These are phyloP conservation scores for Phialemoniopsis sp. DNA, from an alignment of 2,329 filamentous ascomycete genomes.

Conservation along the genomic window DNA sequence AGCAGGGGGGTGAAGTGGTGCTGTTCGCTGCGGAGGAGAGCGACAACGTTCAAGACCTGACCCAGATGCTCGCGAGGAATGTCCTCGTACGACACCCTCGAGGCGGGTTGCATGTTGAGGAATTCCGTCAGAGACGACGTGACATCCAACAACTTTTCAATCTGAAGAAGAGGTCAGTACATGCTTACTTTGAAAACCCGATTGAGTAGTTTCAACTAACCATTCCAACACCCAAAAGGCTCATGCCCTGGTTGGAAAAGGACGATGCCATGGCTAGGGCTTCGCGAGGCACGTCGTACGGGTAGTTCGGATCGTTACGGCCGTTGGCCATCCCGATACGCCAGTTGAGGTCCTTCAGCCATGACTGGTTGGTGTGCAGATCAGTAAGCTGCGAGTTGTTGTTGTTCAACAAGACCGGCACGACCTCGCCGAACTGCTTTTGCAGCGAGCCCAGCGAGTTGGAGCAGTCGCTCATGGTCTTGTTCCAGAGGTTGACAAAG, in stretches of 20 bases:
- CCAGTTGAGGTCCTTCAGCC: constrained; percentile 62
- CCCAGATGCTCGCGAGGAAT: constrained; percentile 72
- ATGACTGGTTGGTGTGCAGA: constrained; percentile 56
- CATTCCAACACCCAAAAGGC: constrained; percentile 69
- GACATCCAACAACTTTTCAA: constrained; percentile 78
- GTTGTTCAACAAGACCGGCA: constrained; percentile 46
- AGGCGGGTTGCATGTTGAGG: constrained; percentile 59
- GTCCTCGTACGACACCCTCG: constrained; percentile 57
- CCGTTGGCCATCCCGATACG: constrained; percentile 51
- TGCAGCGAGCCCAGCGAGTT: constrained; percentile 52
- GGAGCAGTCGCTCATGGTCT: constrained; percentile 53
- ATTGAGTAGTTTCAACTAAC: constrained; percentile 38
- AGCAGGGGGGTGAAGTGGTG: constrained; percentile 75
- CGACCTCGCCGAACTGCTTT: constrained; percentile 55
- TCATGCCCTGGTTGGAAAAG: constrained; percentile 69
- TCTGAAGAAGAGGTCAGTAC: constrained; percentile 29
- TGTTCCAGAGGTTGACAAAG: constrained; percentile 64
- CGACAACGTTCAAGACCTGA: constrained; percentile 63
- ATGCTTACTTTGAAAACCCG: too few relatives aligned
- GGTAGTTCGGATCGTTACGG: constrained; percentile 33
- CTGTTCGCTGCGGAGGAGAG: constrained; percentile 69
- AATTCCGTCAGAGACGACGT: constrained; percentile 71
- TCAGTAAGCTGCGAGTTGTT: constrained; percentile 51
- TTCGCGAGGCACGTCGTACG: constrained; percentile 59
- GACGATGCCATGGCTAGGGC: constrained; percentile 64